A percentile compares a stretch with the other conserved stretches of the same genome.
Evolutionary conservation across 2,329 filamentous ascomycete species (phyloP).

Genomic region (Simplicillium sp.): DNA sequence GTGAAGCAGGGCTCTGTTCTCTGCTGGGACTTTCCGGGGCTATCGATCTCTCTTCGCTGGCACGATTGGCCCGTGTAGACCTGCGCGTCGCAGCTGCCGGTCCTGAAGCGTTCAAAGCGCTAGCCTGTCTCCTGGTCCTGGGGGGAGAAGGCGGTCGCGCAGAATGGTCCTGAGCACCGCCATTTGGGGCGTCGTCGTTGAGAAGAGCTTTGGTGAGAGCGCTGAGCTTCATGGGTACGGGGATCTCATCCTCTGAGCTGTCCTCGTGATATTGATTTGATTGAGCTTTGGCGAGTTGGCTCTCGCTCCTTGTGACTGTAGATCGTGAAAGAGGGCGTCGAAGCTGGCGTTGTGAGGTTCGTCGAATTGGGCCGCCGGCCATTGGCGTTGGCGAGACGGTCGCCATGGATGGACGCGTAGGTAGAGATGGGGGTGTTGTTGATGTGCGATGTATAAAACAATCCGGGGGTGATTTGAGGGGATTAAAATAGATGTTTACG

Average conservation of each 20-base stretch:
- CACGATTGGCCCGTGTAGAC: constrained; percentile 35
- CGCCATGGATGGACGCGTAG: constrained; percentile 29
- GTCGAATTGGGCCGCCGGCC: constrained; percentile 37
- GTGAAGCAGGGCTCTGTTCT: constrained; percentile 38
- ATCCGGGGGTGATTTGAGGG: neutral
- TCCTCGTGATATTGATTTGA: constrained; percentile 51
- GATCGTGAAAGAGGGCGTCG: constrained; percentile 39
- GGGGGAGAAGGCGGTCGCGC: constrained; percentile 32
- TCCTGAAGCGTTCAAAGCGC: constrained; percentile 30
- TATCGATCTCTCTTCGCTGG: constrained; percentile 24
- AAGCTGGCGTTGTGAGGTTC: constrained; percentile 47
- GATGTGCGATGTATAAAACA: neutral
- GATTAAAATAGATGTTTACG: constrained; percentile 3
- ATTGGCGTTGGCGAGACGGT: constrained; percentile 47
- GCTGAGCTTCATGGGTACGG: constrained; percentile 86
- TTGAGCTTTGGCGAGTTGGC: constrained; percentile 27
- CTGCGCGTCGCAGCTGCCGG: constrained; percentile 34
- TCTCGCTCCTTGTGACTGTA: constrained; percentile 33
- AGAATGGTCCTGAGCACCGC: constrained; percentile 29
- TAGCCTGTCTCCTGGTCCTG: constrained; percentile 37
- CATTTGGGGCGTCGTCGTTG: constrained; percentile 47
- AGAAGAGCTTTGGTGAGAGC: constrained; percentile 83
- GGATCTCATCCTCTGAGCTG: constrained; percentile 91
- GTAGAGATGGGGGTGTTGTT: constrained; percentile 2
- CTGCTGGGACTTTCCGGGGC: constrained; percentile 35